Evolutionary conservation across 345 rosid genomes (phyloP).

Genomic region (Gossypium herbaceum): DNA sequence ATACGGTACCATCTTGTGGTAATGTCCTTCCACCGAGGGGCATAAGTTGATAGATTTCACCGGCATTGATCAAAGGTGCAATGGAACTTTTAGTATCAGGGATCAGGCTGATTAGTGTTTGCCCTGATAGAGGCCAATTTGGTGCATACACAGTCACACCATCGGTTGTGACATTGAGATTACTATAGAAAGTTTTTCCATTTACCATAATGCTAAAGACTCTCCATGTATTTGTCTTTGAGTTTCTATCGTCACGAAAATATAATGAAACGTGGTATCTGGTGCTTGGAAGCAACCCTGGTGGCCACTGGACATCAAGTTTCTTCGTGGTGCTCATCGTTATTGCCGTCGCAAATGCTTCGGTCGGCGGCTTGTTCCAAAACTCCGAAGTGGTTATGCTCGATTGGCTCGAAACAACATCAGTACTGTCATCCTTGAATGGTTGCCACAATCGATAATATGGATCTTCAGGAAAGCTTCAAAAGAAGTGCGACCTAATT

Average conservation of each 20-base stretch:
- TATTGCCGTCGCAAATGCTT: conserved; percentile 50
- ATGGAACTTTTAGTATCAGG: conserved; percentile 40
- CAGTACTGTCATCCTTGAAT: conserved; percentile 41
- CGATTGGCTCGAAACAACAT: conserved; percentile 31
- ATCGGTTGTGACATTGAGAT: conserved; percentile 54
- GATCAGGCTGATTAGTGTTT: conserved; percentile 51
- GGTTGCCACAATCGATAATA: conserved; percentile 73
- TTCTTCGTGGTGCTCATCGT: conserved; percentile 53
- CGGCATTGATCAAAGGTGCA: conserved; percentile 73
- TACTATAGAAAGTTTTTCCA: conserved; percentile 47
- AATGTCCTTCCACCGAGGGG: conserved; percentile 63
- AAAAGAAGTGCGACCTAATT: conserved; percentile 6
- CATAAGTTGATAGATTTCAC: conserved; percentile 66
- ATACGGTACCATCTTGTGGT: conserved; percentile 54
- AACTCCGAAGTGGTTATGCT: conserved; percentile 45
- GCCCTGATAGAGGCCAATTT: conserved; percentile 74
- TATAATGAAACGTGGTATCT: conserved; percentile 70
- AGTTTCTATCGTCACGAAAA: conserved; percentile 64
- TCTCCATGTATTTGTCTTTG: conserved; percentile 67
- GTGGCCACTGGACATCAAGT: conserved; percentile 59
- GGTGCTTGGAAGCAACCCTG: conserved; percentile 46
- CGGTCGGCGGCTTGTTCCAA: conserved; percentile 69
- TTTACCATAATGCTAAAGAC: conserved; percentile 62
- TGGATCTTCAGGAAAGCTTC: conserved; percentile 67
- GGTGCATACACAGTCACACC: conserved; percentile 65